Base-by-base conservation (phyloP, 164 flowering plant genomes). In the Aristolochia californica region DNA sequence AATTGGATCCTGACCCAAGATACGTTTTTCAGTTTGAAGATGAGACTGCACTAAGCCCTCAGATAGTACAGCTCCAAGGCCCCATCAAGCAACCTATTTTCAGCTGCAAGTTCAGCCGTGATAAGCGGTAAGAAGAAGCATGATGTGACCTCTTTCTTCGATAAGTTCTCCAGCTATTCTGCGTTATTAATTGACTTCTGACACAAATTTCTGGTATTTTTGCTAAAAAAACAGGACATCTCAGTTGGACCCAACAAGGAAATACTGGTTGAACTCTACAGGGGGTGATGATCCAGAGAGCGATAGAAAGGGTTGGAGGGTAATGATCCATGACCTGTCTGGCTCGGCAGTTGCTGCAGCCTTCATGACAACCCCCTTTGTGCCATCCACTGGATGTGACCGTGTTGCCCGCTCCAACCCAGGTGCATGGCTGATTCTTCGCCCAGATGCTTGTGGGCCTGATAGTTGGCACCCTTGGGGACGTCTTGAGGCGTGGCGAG, bases 381-480 rank as follows among this genome's bases (percentile, higher is more conserved):
- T 90, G 62, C 95, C 95, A 49, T 83, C 97, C 48, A 65, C 83
- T 17, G 95, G 97, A 51, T 80, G 88, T 67, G 95, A 89, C 66
- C 83, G 87, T 78, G 97, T 89, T 23, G 85, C 87, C n/a, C 74
- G 75, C 61, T 83, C 97, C 54, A 89, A 89, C 79, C 97, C 97
- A 51, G 97, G 97, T 65, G 83, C 90, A 26, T 89, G 97, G 97
- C 63, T 89, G 58, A 87, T 89, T 51, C 87, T 83, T 50, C 83
- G 82, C 1, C 90, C 95, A 17, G 89, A 86, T 58, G 56, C 65
- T 5, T 73, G 74, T 61, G 64, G 78, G 58, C 68, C 81, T 10
- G 91, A 82, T 23, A 79, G 88, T 70, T 89, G 97, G 97, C 88
- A 77, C 57, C 97, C 97, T 27, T 89, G 97, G 97, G 97, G 97